Evolutionary conservation across 148 eudicot species (phyloP).

Genomic region (Rhododendron ovatum): DNA sequence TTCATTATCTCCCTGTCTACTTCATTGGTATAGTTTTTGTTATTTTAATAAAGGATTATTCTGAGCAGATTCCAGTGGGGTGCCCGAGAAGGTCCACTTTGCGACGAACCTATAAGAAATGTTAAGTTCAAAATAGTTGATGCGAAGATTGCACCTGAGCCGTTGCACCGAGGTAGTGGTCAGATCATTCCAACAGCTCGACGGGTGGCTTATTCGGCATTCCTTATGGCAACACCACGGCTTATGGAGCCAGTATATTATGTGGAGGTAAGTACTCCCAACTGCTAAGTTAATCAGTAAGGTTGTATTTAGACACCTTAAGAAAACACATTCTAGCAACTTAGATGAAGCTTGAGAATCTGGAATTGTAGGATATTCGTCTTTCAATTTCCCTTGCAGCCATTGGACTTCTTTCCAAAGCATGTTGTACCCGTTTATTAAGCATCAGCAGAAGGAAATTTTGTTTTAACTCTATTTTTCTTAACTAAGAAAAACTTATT

Average conservation of each 20-base stretch:
- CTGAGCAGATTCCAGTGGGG: conserved; percentile 92
- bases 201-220: conserved; percentile 95
- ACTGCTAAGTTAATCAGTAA: not conserved
- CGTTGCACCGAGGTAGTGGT: conserved; percentile 91
- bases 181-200: conserved; percentile 99
- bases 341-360: not conserved
- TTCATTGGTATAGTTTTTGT: not conserved
- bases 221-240: conserved; percentile 97
- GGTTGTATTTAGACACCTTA: not conserved
- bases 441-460: not conserved
- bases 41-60: not conserved
- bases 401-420: not conserved
- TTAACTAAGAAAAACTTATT: not conserved
- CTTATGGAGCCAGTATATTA: conserved; percentile 97
- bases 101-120: conserved; percentile 98
- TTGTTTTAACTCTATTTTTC: not conserved
- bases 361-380: not conserved
- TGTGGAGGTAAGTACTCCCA: conserved; percentile 58
- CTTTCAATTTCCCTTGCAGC: not conserved
- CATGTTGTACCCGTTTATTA: not conserved
- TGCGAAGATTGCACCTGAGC: conserved; percentile 93
- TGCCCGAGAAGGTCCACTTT: conserved; percentile 98
- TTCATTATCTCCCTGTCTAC: not conserved
- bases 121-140: conserved; percentile 97
- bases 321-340: not conserved